phyloP scores from a whole-genome alignment of 2,329 filamentous ascomycete species.

The Talaromyces sp. region DNA sequence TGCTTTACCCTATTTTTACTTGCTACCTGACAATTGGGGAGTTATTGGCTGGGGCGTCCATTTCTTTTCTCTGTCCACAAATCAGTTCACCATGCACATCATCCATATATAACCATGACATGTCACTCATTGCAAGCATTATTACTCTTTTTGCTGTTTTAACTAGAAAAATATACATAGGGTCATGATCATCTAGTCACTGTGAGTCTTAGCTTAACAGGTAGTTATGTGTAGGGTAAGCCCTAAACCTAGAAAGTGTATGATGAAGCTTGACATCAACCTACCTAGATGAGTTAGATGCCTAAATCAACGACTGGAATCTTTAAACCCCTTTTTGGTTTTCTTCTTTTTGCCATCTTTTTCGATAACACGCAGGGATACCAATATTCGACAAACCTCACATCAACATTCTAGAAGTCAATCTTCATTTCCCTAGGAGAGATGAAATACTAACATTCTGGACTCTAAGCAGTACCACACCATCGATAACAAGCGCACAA shows the following conservation, averaged over 20 bases:
- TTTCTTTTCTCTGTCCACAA: background rate
- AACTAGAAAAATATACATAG: background rate
- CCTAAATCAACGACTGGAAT: background rate
- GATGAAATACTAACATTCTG: background rate
- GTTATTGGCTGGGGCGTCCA: background rate
- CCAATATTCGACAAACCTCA: background rate
- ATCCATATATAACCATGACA: background rate
- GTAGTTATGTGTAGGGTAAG: background rate
- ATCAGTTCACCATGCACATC: constrained; percentile 5
- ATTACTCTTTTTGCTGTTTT: background rate
- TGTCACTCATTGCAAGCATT: background rate
- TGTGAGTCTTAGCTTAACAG: background rate
- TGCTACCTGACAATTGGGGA: background rate
- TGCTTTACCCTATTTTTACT: background rate
- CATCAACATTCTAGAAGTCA: background rate
- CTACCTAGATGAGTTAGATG: background rate
- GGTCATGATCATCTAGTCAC: background rate
- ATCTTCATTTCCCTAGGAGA: background rate
- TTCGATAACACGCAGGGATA: background rate
- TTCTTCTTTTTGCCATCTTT: background rate
- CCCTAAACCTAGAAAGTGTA: background rate
- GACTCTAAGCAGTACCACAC: background rate
- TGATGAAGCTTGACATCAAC: constrained; percentile 1
- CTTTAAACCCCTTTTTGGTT: background rate
- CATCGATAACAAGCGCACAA: background rate